These are phyloP conservation scores for Gamsiella multidivaricata DNA, from an alignment of 192 early-diverging fungal genomes.

Conservation along the genomic window DNA sequence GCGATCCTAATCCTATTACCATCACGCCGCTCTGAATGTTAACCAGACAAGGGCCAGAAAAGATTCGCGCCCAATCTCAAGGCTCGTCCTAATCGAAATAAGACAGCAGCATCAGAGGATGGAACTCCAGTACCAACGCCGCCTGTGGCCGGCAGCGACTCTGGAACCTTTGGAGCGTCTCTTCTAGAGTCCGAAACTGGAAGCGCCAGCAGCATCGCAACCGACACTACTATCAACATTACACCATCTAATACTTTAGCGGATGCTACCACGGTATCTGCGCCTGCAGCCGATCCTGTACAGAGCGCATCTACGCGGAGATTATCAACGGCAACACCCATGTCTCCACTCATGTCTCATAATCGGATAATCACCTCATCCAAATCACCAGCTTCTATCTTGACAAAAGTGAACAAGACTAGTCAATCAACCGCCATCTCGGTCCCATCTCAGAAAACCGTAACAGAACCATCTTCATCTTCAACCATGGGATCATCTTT, in stretches of 20 bases:
- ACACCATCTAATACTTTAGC: neutral
- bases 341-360: neutral
- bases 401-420: conserved; percentile 2
- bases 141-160: conserved; percentile 11
- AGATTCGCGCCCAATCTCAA: conserved; percentile 47
- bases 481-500: neutral
- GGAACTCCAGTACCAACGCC: conserved; percentile 33
- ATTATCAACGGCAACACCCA: conserved; percentile 15
- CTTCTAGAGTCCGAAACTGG: conserved; percentile 17
- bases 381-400: conserved; percentile 8
- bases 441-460: neutral
- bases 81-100: conserved; percentile 35
- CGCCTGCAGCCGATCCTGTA: neutral
- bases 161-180: conserved; percentile 28
- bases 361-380: neutral
- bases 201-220: neutral
- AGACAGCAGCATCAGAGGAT: conserved; percentile 34
- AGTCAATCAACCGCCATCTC: neutral
- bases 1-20: too few species aligned
- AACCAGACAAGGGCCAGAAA: conserved; percentile 40
- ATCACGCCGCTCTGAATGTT: neutral
- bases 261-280: neutral
- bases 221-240: neutral
- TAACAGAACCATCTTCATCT: neutral
- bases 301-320: conserved; percentile 6